phyloP scores from a whole-genome alignment of 108 stramenopile genomes.

The Seminavis robusta region DNA sequence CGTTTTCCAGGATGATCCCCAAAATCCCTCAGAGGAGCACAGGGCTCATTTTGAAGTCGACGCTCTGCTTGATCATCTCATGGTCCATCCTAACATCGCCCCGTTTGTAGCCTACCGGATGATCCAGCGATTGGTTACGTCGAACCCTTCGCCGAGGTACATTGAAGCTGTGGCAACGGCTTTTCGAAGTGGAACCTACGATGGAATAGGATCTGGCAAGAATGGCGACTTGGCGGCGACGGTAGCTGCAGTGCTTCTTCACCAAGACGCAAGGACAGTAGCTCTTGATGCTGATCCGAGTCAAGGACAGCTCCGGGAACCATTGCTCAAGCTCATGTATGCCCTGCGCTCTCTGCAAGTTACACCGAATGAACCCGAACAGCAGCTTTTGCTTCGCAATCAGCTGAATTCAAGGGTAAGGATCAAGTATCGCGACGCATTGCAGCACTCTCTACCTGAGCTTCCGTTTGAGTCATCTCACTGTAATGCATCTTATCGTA shows the following conservation, averaged over 20 bases:
- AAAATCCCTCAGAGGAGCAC: too few species aligned
- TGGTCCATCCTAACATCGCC: slow-evolving; percentile 46
- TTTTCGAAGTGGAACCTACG: slow-evolving; percentile 39
- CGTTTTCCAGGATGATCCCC: too few species aligned
- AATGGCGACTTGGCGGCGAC: slow-evolving; percentile 42
- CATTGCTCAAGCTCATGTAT: slow-evolving; percentile 40
- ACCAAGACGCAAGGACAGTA: slow-evolving; percentile 22
- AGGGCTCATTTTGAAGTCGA: too few species aligned
- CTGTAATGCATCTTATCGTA: neutral
- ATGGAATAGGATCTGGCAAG: slow-evolving; percentile 11
- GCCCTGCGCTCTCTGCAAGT: slow-evolving; percentile 27
- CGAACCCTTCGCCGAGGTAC: slow-evolving; percentile 66
- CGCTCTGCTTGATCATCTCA: too few species aligned
- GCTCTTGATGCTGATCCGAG: slow-evolving; percentile 34
- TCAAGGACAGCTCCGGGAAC: slow-evolving; percentile 25
- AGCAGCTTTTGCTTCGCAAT: neutral
- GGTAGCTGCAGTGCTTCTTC: slow-evolving; percentile 38
- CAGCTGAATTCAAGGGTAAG: too few species aligned
- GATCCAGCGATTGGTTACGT: slow-evolving; percentile 44
- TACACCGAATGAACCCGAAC: neutral
- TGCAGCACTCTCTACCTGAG: too few species aligned
- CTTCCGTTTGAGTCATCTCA: neutral
- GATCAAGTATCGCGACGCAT: too few species aligned
- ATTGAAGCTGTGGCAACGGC: slow-evolving; percentile 46
- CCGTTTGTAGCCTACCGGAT: slow-evolving; percentile 53